Conservation (phyloP, 192 early-diverging fungal genomes). For the Coemansia sp. region DNA sequence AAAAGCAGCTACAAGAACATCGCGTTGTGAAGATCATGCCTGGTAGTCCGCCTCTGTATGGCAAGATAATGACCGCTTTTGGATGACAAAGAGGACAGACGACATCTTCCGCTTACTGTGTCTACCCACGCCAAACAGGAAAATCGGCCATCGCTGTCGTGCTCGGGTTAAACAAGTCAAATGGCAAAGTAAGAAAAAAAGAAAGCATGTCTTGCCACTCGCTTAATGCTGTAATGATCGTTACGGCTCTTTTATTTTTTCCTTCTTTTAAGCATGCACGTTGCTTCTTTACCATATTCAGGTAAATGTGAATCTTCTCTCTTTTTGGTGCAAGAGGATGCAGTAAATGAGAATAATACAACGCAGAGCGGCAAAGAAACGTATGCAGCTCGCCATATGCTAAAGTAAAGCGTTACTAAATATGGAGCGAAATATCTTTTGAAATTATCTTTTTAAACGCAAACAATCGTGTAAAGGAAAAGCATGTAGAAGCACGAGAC, state of each 20-base stretch:
- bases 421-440: background rate
- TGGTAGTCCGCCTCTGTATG: background rate
- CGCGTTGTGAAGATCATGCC: background rate
- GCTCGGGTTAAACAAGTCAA: too few relatives aligned
- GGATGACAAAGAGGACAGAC: background rate
- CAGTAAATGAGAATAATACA: too few relatives aligned
- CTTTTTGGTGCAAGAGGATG: background rate
- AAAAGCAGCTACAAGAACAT: background rate
- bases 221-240: too few relatives aligned
- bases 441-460: too few relatives aligned
- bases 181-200: background rate
- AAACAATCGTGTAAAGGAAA: background rate
- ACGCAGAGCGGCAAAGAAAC: background rate
- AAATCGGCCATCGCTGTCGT: too few relatives aligned
- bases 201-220: background rate
- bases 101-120: background rate
- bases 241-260: too few relatives aligned
- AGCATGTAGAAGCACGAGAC: conserved; percentile 7
- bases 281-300: background rate
- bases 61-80: background rate
- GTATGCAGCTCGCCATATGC: background rate
- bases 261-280: background rate
- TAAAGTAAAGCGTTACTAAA: background rate
- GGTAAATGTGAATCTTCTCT: conserved; percentile 4
- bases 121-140: too few relatives aligned